A percentile compares a stretch with the other conserved stretches of the same genome.
phyloP scores from a whole-genome alignment of 805 yeast genomes.

The Yamadazyma scolyti region DNA sequence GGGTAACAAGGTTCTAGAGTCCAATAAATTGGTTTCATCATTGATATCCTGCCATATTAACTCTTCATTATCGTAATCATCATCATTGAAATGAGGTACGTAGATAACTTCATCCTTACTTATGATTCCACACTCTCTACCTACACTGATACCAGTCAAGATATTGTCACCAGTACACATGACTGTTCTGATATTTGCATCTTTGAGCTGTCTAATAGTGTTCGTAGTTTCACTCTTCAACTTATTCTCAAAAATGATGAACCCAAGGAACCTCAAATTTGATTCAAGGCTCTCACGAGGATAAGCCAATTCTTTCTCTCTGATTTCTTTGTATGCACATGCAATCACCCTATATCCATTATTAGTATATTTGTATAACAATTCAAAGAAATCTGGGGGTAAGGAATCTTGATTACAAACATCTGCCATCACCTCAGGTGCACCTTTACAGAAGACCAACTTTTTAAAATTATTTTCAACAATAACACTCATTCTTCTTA shows the following conservation, averaged over 20 bases:
- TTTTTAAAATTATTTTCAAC: constrained; percentile 33
- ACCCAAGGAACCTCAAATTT: constrained; percentile 74
- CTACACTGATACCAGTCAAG: constrained; percentile 91
- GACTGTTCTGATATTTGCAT: constrained; percentile 74
- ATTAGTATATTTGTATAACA: constrained; percentile 83
- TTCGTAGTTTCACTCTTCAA: constrained; percentile 64
- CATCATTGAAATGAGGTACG: constrained; percentile 57
- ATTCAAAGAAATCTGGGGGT: constrained; percentile 70
- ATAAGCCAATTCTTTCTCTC: constrained; percentile 19
- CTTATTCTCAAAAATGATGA: constrained; percentile 89
- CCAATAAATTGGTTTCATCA: constrained; percentile 53
- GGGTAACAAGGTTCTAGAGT: constrained; percentile 60
- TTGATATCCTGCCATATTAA: constrained; percentile 69
- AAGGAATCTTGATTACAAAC: constrained; percentile 70
- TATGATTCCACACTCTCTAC: constrained; percentile 74
- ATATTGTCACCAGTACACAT: constrained; percentile 99
- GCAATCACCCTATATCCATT: constrained; percentile 95
- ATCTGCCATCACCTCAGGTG: constrained; percentile 87
- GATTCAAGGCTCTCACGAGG: constrained; percentile 67
- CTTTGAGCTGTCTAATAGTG: constrained; percentile 55
- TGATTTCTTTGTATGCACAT: constrained; percentile 61
- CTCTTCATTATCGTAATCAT: constrained; percentile 33
- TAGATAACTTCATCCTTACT: constrained; percentile 31
- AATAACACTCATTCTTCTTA: constrained; percentile 89
- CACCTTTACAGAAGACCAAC: constrained; percentile 76